These are phyloP conservation scores for Begonia loranthoides DNA, from an alignment of 306 rosid genomes.

Conservation along the genomic window DNA sequence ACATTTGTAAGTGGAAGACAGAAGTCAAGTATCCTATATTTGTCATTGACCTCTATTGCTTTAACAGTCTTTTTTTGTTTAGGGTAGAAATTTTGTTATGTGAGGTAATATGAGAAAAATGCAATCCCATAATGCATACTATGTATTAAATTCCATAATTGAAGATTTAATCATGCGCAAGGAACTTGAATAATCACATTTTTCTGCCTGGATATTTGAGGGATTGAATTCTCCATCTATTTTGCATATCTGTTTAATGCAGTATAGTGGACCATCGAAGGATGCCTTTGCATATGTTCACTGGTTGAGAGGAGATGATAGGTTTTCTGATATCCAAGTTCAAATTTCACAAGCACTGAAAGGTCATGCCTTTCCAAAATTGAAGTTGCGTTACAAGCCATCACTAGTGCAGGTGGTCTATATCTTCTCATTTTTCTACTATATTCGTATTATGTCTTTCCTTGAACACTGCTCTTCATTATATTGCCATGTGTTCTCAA, in stretches of 20 bases:
- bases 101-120: too few relatives aligned
- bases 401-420: conserved; percentile 71
- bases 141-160: not conserved
- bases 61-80: too few relatives aligned
- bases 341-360: conserved; percentile 62
- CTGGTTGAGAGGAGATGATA: conserved; percentile 66
- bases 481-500: too few relatives aligned
- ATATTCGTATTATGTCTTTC: not conserved
- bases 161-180: not conserved
- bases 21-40: too few relatives aligned
- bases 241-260: conserved; percentile 15
- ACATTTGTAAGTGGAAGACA: too few relatives aligned
- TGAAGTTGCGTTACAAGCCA: conserved; percentile 86
- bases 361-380: conserved; percentile 77
- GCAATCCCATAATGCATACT: too few relatives aligned
- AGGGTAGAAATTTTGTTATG: too few relatives aligned
- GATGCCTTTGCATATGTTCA: conserved; percentile 62
- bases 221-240: not conserved
- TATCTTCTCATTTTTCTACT: not conserved
- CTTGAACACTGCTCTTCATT: too few relatives aligned
- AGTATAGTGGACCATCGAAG: conserved; percentile 88
- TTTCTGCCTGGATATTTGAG: not conserved
- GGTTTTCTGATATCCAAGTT: conserved; percentile 56
- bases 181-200: not conserved
- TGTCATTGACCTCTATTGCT: too few relatives aligned